A percentile compares a stretch with the other conserved stretches of the same genome.
Evolutionary conservation across 345 rosid species (phyloP).

Genomic region (Brassica nigra): DNA sequence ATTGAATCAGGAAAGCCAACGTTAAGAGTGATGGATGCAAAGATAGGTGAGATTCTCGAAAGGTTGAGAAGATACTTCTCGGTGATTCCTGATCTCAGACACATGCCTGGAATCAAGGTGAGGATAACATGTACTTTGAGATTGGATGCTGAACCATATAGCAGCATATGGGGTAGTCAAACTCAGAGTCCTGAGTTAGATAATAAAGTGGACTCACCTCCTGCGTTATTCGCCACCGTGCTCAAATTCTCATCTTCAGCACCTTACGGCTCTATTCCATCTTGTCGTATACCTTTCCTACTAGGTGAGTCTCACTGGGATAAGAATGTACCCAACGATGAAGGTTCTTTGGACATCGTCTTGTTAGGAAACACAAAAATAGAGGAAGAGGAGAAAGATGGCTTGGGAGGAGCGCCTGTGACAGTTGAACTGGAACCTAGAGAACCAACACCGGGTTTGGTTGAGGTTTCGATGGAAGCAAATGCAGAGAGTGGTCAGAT

Average conservation of each 20-base stretch:
- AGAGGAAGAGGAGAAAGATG: constrained; percentile 43
- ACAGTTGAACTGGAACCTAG: constrained; percentile 71
- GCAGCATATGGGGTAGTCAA: constrained; percentile 51
- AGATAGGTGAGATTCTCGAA: constrained; percentile 65
- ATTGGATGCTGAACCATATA: constrained; percentile 75
- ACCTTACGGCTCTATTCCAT: constrained; percentile 79
- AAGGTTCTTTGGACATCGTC: constrained; percentile 52
- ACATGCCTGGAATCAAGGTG: constrained; percentile 74
- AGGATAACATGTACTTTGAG: constrained; percentile 71
- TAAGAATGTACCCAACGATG: constrained; percentile 34
- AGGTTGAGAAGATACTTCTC: constrained; percentile 80
- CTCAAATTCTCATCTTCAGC: constrained; percentile 87
- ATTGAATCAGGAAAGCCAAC: constrained; percentile 51
- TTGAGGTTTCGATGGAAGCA: constrained; percentile 85
- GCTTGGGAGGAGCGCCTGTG: constrained; percentile 60
- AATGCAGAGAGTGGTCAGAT: constrained; percentile 82
- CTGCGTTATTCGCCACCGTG: constrained; percentile 83
- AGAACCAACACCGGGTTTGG: constrained; percentile 92
- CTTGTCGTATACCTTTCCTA: constrained; percentile 82
- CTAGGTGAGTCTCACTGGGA: constrained; percentile 63
- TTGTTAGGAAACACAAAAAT: constrained; percentile 45
- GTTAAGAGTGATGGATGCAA: constrained; percentile 85
- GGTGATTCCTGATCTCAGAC: constrained; percentile 81
- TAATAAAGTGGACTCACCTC: constrained; percentile 57
- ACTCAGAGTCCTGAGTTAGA: constrained; percentile 48